These are phyloP conservation scores for Boechera divaricarpa DNA, from an alignment of 345 rosid genomes.

Conservation along the genomic window DNA sequence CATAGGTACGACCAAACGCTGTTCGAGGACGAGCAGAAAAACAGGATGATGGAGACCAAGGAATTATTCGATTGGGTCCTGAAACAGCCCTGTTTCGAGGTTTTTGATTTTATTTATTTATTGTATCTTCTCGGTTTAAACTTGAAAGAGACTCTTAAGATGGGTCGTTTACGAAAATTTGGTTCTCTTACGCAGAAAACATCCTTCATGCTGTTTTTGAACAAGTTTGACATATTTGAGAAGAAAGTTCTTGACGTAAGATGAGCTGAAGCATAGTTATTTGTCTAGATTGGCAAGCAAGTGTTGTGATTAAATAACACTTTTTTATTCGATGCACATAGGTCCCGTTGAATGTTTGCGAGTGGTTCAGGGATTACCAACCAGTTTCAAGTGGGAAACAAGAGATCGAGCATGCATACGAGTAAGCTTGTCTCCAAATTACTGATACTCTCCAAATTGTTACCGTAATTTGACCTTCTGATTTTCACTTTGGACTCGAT, in stretches of 20 bases:
- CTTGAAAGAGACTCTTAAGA: not conserved
- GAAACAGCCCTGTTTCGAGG: slow-evolving; percentile 99
- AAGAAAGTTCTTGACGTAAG: slow-evolving; percentile 90
- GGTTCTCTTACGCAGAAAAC: slow-evolving; percentile 74
- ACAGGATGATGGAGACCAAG: slow-evolving; percentile 93
- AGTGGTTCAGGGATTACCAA: slow-evolving; percentile 97
- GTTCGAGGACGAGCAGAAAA: slow-evolving; percentile 89
- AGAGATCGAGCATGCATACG: slow-evolving; percentile 95
- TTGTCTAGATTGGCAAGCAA: not conserved
- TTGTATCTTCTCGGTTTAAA: not conserved
- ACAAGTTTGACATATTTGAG: slow-evolving; percentile 97
- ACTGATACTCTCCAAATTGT: not conserved
- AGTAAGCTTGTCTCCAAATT: slow-evolving; percentile 56
- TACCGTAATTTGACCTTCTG: not conserved
- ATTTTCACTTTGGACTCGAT: not conserved
- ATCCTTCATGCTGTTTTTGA: slow-evolving; percentile 93
- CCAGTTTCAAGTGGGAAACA: slow-evolving; percentile 87
- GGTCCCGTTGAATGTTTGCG: slow-evolving; percentile 89
- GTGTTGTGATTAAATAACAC: not conserved
- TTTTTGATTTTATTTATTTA: slow-evolving; percentile 19
- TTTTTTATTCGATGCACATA: slow-evolving; percentile 23
- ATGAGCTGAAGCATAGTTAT: not conserved
- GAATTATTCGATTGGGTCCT: slow-evolving; percentile 97
- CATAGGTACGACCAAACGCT: slow-evolving; percentile 92
- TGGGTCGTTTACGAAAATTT: not conserved